Evolutionary conservation across 805 yeast genomes (phyloP).

Genomic region (Metschnikowia lunata): DNA sequence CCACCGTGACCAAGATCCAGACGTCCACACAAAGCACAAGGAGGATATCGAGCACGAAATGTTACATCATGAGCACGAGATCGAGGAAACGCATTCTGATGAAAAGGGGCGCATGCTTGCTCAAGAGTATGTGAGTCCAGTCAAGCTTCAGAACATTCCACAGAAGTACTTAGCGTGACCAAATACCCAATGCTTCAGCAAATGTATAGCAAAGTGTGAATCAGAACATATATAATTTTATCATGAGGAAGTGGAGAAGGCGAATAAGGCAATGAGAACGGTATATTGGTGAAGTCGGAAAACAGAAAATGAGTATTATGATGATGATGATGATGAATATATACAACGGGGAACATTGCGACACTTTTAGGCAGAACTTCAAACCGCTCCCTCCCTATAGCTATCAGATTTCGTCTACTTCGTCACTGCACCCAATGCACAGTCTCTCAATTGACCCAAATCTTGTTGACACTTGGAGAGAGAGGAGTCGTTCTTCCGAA

Average conservation of each 20-base stretch:
- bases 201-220: no score
- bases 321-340: neutral
- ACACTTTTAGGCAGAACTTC: neutral
- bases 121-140: slow-evolving; percentile 27
- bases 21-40: slow-evolving; percentile 71
- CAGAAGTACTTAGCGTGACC: slow-evolving; percentile 24
- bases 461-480: slow-evolving; percentile 49
- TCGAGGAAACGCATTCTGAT: slow-evolving; percentile 49
- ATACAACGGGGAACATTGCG: neutral
- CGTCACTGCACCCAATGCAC: slow-evolving; percentile 40
- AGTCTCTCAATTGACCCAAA: slow-evolving; percentile 55
- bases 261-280: neutral
- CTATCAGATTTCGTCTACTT: neutral
- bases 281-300: neutral
- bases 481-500: slow-evolving; percentile 42
- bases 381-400: no score
- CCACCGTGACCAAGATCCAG: slow-evolving; percentile 77
- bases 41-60: slow-evolving; percentile 89
- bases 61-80: slow-evolving; percentile 80
- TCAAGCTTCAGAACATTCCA: slow-evolving; percentile 30
- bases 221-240: no score
- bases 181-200: no score
- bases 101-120: slow-evolving; percentile 28
- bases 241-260: neutral
- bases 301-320: neutral